phyloP scores from a whole-genome alignment of 2,329 filamentous ascomycete genomes.

The Trichoderma aggressivum region DNA sequence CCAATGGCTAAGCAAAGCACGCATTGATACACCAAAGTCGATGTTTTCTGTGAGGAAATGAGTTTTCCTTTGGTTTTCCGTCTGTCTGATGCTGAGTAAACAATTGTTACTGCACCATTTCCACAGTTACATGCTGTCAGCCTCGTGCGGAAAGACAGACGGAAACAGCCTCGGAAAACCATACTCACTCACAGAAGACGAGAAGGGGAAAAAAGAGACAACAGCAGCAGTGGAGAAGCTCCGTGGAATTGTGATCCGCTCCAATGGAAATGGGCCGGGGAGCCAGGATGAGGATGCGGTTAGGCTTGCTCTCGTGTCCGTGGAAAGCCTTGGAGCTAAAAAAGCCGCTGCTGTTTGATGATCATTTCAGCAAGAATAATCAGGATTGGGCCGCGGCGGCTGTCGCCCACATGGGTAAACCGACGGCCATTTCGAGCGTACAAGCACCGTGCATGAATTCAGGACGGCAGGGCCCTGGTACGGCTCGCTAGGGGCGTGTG shows the following conservation, averaged over 20 bases:
- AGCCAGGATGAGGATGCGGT: neutral
- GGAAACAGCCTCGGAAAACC: slow-evolving; percentile 1
- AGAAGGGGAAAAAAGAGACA: neutral
- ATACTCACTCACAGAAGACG: neutral
- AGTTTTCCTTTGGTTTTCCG: neutral
- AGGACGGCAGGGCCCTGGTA: neutral
- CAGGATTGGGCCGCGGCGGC: neutral
- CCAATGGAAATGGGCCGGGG: neutral
- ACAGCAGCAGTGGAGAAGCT: neutral
- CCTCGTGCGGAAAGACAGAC: neutral
- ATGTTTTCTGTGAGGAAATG: neutral
- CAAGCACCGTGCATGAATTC: slow-evolving; percentile 1
- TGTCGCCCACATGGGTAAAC: neutral
- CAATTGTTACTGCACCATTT: neutral
- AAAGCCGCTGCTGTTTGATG: neutral
- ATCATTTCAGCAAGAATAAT: neutral
- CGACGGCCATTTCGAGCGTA: slow-evolving; percentile 3
- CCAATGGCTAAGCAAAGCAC: neutral
- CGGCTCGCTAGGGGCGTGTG: neutral
- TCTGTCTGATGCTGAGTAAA: neutral
- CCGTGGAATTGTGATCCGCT: slow-evolving; percentile 1
- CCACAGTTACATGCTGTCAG: neutral
- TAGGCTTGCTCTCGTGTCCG: slow-evolving; percentile 9
- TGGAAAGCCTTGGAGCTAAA: neutral
- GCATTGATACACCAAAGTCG: neutral